Base-by-base conservation (phyloP, 257 asterid species). In the Craterostigma plantagineum region DNA sequence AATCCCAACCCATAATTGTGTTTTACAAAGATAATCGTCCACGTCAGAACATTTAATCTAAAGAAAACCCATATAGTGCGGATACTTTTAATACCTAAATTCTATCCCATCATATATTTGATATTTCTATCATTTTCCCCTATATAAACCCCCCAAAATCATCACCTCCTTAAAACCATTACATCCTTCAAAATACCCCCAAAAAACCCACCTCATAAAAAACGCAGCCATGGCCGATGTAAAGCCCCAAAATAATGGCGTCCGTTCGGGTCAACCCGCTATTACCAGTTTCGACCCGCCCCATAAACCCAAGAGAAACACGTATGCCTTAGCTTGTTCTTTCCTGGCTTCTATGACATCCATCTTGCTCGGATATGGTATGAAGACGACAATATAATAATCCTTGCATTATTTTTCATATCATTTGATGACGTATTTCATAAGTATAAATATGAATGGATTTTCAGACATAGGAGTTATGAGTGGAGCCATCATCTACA, bases 401-500 rank as follows among this genome's bases (percentile, higher is more conserved):
- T n/a, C n/a, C n/a, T n/a, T n/a, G n/a, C n/a, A n/a, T n/a, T n/a
- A n/a, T n/a, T n/a, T n/a, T n/a, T n/a, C n/a, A n/a, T n/a, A n/a
- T n/a, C n/a, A n/a, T n/a, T n/a, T n/a, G n/a, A n/a, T n/a, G n/a
- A n/a, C n/a, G n/a, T n/a, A n/a, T n/a, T n/a, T n/a, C n/a, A n/a
- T n/a, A n/a, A n/a, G n/a, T n/a, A n/a, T n/a, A n/a, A 49, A 37
- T 11, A 37, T 27, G 14, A 49, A 14, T 9, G 42, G 10, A 17
- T 43, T 18, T 53, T 62, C 70, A 86, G 96, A 86, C 58, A 77
- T 86, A 13, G 96, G 96, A 52, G 96, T 86, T 34, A 86, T 86
- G 90, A 86, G 94, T 50, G 96, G 96, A 13, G 96, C 96, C 36
- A 66, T 63, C 41, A 52, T 86, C 34, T 86, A 68, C 65, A 81